A percentile compares a stretch with the other conserved stretches of the same genome.
phyloP scores from a whole-genome alignment of 2,329 filamentous ascomycete genomes.

The Aspergillus clavatus region DNA sequence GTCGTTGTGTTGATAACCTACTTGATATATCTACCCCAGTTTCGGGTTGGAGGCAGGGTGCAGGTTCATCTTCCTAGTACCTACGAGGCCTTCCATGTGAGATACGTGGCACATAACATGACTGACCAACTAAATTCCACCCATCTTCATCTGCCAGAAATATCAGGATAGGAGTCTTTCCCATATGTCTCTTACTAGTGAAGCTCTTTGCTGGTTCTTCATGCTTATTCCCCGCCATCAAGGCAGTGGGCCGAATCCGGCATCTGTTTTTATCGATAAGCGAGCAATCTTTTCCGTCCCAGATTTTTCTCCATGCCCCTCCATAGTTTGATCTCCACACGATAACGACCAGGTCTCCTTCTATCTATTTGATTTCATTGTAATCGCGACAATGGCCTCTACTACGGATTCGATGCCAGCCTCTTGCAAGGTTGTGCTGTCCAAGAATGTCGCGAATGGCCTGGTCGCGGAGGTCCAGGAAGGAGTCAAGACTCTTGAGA shows the following conservation, averaged over 20 bases:
- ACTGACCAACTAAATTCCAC: no score
- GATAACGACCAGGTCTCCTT: constrained; percentile 3
- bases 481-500: constrained; percentile 66
- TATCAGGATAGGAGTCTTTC: no score
- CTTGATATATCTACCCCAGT: no score
- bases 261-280: constrained; percentile 35
- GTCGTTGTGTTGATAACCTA: no score
- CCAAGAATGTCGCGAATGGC: constrained; percentile 77
- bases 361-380: constrained; percentile 7
- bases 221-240: no score
- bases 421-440: constrained; percentile 87
- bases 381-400: constrained; percentile 27
- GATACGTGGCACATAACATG: no score
- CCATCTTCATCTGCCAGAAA: no score
- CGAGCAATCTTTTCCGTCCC: constrained; percentile 29
- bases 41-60: no score
- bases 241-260: constrained; percentile 29
- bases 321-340: constrained; percentile 10
- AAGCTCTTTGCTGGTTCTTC: neutral
- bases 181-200: neutral
- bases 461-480: constrained; percentile 73
- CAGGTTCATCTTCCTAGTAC: no score
- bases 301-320: constrained; percentile 23
- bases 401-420: constrained; percentile 25
- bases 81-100: no score